Base-by-base conservation (phyloP, 257 asterid genomes). In the Ajuga chamaepitys region DNA sequence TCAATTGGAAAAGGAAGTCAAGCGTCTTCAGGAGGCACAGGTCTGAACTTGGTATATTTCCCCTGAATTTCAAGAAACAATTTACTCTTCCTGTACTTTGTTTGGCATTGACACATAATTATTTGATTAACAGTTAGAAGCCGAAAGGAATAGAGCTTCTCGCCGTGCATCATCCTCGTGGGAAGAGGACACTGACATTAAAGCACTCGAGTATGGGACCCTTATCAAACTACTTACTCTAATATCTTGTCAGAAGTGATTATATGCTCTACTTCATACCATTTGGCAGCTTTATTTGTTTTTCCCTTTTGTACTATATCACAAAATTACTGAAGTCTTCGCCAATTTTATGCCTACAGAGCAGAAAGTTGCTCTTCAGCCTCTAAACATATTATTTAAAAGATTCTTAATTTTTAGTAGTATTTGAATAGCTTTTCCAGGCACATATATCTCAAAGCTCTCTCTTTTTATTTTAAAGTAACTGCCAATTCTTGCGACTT, bases 1-100 rank as follows among this genome's bases (percentile, higher is more conserved):
- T 85, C 99, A 95, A 84, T 77, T 95, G 85, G 99, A 95, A 78
- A 95, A 95, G 83, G 98, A 91, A 83, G 74, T 81, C 76, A 91
- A 88, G 82, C 96, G 88, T 68, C 74, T 44, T 44, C 95, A 81
- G 64, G 98, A 95, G 75, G 94, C 85, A 62, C 94, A 86, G 91
- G 99, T 91, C 64, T 58, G 75, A 58, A 38, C 63, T 12, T 79
- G 32, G 68, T 68, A 40, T 28, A 0, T 67, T 7, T 54, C 37
- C 61, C 35, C 10, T 16, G 3, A 24, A 41, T 50, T 38, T 54
- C 60, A 45, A 28, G 12, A 24, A 30, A 13, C 37, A 10, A 10
- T 59, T 37, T 67, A 38, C 71, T 64, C 9, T 51, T 59, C 13
- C 18, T 64, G 34, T 34, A 32, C 54, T 42, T 51, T 38, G 30